A percentile compares a stretch with the other conserved stretches of the same genome.
These are phyloP conservation scores for Linum trigynum DNA, from an alignment of 345 rosid species.

Conservation along the genomic window DNA sequence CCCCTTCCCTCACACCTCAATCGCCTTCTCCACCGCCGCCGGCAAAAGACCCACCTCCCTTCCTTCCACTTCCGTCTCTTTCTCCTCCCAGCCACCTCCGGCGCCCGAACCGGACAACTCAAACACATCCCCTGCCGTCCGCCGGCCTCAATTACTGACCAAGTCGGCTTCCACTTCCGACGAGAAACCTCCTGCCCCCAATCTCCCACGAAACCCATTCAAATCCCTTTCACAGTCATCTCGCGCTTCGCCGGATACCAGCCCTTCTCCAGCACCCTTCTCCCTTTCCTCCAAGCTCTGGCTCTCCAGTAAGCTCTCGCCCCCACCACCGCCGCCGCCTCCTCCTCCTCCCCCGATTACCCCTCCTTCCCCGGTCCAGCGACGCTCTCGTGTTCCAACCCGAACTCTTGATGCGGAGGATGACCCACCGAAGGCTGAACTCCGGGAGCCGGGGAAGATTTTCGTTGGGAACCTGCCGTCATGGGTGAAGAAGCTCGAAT, in stretches of 20 bases:
- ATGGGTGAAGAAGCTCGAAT: slow-evolving; percentile 73
- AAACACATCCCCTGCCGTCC: neutral
- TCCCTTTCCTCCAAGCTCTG: neutral
- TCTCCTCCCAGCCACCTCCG: neutral
- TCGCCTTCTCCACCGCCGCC: neutral
- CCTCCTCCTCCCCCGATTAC: slow-evolving; percentile 37
- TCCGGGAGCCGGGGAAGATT: slow-evolving; percentile 70
- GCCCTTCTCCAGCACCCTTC: neutral
- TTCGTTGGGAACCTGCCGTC: slow-evolving; percentile 79
- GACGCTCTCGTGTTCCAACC: slow-evolving; percentile 13
- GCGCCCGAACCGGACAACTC: neutral
- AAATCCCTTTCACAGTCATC: neutral
- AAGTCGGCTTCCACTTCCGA: neutral
- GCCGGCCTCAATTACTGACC: neutral
- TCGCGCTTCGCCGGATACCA: neutral
- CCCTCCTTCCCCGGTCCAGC: slow-evolving; percentile 2
- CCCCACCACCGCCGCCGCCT: slow-evolving; percentile 31
- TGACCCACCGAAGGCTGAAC: slow-evolving; percentile 15
- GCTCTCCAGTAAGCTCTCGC: neutral
- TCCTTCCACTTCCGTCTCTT: neutral
- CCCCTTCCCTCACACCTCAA: neutral
- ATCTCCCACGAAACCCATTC: too few relatives aligned
- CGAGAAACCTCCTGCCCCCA: neutral
- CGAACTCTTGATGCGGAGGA: slow-evolving; percentile 12
- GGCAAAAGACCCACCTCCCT: neutral